These are phyloP conservation scores for Gaertneriomyces sp. DNA, from an alignment of 192 early-diverging fungal species.

Conservation along the genomic window DNA sequence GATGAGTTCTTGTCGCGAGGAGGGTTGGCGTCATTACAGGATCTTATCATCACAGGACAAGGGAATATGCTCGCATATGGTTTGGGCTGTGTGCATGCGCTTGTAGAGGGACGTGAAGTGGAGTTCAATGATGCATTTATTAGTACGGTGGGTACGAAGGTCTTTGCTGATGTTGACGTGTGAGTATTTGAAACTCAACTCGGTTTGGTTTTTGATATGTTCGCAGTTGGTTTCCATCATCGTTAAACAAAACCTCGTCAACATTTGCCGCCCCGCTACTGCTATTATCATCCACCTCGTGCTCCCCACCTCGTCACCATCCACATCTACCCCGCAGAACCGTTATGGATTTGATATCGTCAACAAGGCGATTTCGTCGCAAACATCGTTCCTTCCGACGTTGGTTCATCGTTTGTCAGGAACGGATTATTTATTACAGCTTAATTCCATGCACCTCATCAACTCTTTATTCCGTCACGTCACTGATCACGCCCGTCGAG, in stretches of 20 bases:
- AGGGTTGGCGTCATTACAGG: constrained; percentile 56
- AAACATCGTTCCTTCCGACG: constrained; percentile 44
- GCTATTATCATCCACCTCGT: constrained; percentile 66
- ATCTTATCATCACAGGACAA: constrained; percentile 50
- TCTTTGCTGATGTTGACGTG: too few species aligned
- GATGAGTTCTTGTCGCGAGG: constrained; percentile 57
- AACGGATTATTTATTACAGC: constrained; percentile 60
- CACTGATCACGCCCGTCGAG: constrained; percentile 46
- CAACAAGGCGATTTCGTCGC: constrained; percentile 44
- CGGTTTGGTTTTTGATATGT: background rate
- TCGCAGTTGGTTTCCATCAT: constrained; percentile 50
- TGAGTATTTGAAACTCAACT: too few species aligned
- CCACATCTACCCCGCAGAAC: constrained; percentile 33
- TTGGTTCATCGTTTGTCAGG: constrained; percentile 58
- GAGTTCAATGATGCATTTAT: constrained; percentile 47
- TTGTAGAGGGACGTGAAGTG: constrained; percentile 67
- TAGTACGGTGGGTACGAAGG: constrained; percentile 13
- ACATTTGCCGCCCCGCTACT: constrained; percentile 67
- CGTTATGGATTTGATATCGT: constrained; percentile 52
- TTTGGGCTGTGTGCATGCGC: constrained; percentile 55
- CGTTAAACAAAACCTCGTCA: constrained; percentile 63
- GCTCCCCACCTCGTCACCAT: background rate
- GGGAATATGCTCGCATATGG: constrained; percentile 73
- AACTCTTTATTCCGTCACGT: constrained; percentile 63
- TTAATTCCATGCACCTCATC: constrained; percentile 61